Conservation (phyloP, 2,329 filamentous ascomycete genomes). For the Microthyrium microscopicum region DNA sequence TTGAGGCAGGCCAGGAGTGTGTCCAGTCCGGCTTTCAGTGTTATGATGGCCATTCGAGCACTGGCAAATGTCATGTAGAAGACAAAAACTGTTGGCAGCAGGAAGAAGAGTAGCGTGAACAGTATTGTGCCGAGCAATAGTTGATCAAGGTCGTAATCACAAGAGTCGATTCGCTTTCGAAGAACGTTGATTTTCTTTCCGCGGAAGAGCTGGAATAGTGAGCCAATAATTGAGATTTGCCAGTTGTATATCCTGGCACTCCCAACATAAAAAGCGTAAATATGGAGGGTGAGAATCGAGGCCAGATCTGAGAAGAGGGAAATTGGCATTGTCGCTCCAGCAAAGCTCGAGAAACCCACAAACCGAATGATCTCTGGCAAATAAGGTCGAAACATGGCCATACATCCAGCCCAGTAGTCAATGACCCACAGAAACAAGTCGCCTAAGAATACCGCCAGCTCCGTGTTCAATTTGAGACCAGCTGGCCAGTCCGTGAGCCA, state of each 20-base stretch:
- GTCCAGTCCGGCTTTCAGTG: constrained; percentile 78
- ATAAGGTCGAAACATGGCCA: constrained; percentile 44
- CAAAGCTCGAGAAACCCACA: constrained; percentile 88
- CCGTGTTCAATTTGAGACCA: constrained; percentile 85
- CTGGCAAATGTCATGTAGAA: constrained; percentile 95
- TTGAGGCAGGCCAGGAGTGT: constrained; percentile 87
- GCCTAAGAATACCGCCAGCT: constrained; percentile 83
- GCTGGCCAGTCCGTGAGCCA: constrained; percentile 96
- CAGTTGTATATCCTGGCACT: constrained; percentile 96
- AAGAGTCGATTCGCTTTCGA: constrained; percentile 93
- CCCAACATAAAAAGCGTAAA: constrained; percentile 95
- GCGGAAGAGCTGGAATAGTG: constrained; percentile 94
- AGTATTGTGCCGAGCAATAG: constrained; percentile 89
- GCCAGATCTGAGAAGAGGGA: constrained; percentile 88
- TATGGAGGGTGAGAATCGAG: constrained; percentile 82
- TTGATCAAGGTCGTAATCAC: constrained; percentile 96
- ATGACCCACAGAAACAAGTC: constrained; percentile 98
- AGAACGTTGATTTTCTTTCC: constrained; percentile 97
- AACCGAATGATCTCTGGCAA: constrained; percentile 82
- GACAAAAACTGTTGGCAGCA: constrained; percentile 85
- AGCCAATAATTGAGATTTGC: constrained; percentile 93
- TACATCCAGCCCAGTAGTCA: constrained; percentile 80
- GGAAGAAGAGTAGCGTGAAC: constrained; percentile 87
- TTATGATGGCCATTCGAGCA: constrained; percentile 88
- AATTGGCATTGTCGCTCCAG: constrained; percentile 91